phyloP scores from a whole-genome alignment of 2,329 filamentous ascomycete genomes.

The Fusarium beomiforme region DNA sequence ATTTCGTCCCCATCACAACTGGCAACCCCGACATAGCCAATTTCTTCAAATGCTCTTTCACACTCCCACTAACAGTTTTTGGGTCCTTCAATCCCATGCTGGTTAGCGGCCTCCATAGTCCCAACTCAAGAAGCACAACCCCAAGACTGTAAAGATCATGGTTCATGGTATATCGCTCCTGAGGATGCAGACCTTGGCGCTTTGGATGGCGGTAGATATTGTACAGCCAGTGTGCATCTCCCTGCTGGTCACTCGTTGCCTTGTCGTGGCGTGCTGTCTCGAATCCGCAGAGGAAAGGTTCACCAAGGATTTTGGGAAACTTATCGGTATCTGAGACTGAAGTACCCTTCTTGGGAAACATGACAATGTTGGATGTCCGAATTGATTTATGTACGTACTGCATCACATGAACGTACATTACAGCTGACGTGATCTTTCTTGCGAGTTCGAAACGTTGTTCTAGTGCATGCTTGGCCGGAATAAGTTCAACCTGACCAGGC shows the following conservation, averaged over 20 bases:
- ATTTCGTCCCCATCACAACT: neutral
- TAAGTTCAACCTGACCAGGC: neutral
- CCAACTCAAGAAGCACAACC: neutral
- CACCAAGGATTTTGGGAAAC: neutral
- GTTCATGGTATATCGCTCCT: neutral
- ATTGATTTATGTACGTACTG: neutral
- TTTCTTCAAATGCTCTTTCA: neutral
- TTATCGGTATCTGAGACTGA: neutral
- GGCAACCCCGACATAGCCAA: neutral
- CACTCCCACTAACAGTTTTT: no score
- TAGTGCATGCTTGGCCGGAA: neutral
- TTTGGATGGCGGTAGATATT: neutral
- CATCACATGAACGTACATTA: neutral
- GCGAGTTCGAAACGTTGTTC: neutral
- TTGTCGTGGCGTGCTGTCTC: neutral
- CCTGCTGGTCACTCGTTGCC: neutral
- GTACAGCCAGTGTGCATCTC: neutral
- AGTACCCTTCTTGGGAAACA: neutral
- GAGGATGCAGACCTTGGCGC: neutral
- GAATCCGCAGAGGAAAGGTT: no score
- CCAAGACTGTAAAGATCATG: neutral
- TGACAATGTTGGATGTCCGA: neutral
- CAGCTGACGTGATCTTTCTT: neutral
- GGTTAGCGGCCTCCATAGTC: rapidly evolving
- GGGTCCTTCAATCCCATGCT: neutral